A percentile compares a stretch with the other conserved stretches of the same genome.
phyloP scores from a whole-genome alignment of 495 filamentous ascomycete genomes.

The Penicillium crystallinum region DNA sequence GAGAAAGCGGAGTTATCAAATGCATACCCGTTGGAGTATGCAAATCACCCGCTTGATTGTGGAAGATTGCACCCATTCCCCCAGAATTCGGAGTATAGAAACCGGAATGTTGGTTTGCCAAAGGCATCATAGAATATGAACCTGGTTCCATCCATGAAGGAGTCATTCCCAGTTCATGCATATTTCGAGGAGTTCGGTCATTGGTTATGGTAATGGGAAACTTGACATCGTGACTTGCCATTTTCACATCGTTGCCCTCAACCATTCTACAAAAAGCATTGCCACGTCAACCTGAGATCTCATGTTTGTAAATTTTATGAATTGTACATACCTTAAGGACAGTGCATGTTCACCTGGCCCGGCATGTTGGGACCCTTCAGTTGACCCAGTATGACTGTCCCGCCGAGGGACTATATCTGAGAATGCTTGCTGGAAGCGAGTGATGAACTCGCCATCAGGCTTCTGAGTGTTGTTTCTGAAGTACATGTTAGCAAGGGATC shows the following conservation, averaged over 20 bases:
- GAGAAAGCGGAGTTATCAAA: constrained; percentile 78
- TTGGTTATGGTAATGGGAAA: constrained; percentile 39
- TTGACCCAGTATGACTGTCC: constrained; percentile 6
- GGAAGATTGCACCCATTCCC: constrained; percentile 75
- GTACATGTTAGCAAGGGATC: background rate
- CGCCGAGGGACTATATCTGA: constrained; percentile 52
- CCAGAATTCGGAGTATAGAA: constrained; percentile 89
- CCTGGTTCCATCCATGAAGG: constrained; percentile 82
- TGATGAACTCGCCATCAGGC: constrained; percentile 77
- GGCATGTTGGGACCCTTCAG: background rate
- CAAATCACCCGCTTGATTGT: constrained; percentile 80
- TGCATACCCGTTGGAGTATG: constrained; percentile 78
- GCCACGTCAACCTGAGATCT: constrained; percentile 3
- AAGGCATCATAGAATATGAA: constrained; percentile 70
- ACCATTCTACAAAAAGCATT: constrained; percentile 3
- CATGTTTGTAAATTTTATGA: background rate
- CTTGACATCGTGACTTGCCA: constrained; percentile 56
- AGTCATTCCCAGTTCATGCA: constrained; percentile 80
- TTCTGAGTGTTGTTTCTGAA: constrained; percentile 77
- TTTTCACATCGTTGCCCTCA: constrained; percentile 24
- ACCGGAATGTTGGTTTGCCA: constrained; percentile 72
- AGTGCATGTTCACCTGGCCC: constrained; percentile 15
- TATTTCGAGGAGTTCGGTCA: constrained; percentile 71
- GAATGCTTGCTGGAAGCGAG: constrained; percentile 75
- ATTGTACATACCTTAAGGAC: constrained; percentile 23